These are phyloP conservation scores for Pilatotrama ljubarskyi DNA, from an alignment of 768 basidiomycete species.

Conservation along the genomic window DNA sequence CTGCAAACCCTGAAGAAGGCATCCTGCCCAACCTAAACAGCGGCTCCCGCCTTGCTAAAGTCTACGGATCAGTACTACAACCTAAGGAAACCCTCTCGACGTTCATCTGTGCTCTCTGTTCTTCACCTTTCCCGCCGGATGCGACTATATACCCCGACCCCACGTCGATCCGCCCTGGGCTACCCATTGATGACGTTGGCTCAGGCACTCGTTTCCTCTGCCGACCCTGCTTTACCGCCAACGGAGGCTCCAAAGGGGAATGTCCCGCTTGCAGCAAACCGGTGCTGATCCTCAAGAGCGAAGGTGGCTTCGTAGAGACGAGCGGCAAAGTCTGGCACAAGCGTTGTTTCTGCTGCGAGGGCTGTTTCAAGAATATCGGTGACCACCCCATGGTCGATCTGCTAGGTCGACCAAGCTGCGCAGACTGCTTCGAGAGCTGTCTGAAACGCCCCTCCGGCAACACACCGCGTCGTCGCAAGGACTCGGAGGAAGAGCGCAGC, in stretches of 20 bases:
- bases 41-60: constrained; percentile 70
- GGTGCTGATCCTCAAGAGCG: constrained; percentile 72
- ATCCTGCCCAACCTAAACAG: constrained; percentile 57
- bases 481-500: constrained; percentile 33
- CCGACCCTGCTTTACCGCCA: constrained; percentile 64
- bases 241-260: constrained; percentile 76
- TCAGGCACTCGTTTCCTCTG: constrained; percentile 60
- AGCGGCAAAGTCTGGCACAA: constrained; percentile 78
- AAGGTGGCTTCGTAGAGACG: constrained; percentile 77
- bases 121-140: constrained; percentile 69
- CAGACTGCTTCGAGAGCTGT: constrained; percentile 79
- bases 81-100: constrained; percentile 71
- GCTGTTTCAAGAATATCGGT: constrained; percentile 72
- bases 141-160: constrained; percentile 86
- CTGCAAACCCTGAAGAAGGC: constrained; percentile 55
- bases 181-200: constrained; percentile 20
- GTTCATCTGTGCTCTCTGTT: constrained; percentile 69
- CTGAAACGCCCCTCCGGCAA: constrained; percentile 51
- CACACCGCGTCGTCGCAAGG: constrained; percentile 42
- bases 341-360: constrained; percentile 73
- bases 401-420: constrained; percentile 77
- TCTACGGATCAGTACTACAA: constrained; percentile 82
- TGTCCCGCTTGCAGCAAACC: constrained; percentile 69
- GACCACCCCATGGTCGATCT: constrained; percentile 79
- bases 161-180: constrained; percentile 28